phyloP scores from a whole-genome alignment of 2,329 filamentous ascomycete genomes.

The Beauveria pseudobassiana region DNA sequence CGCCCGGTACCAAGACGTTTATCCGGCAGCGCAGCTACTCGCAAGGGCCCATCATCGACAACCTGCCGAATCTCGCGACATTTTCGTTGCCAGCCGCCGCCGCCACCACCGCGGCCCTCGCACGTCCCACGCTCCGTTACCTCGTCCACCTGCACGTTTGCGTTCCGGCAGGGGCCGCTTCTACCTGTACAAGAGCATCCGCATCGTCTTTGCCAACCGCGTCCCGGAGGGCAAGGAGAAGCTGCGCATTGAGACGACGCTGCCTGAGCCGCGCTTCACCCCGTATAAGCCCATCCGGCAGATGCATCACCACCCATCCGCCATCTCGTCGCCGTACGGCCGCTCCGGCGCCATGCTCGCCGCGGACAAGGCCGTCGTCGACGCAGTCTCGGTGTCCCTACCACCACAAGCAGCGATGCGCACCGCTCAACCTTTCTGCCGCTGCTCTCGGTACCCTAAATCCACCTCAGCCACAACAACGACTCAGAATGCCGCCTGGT shows the following conservation, averaged over 20 bases:
- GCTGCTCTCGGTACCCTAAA: constrained; percentile 14
- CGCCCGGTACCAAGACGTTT: constrained; percentile 89
- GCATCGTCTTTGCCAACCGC: constrained; percentile 93
- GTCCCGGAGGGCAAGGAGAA: constrained; percentile 94
- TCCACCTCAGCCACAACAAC: neutral
- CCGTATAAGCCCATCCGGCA: constrained; percentile 65
- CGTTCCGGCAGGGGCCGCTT: constrained; percentile 71
- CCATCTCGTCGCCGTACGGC: constrained; percentile 16
- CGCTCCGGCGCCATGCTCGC: constrained; percentile 39
- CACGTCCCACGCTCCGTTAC: constrained; percentile 70
- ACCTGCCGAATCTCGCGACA: constrained; percentile 30
- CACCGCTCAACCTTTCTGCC: constrained; percentile 24
- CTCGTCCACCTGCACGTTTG: constrained; percentile 91
- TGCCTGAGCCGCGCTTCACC: constrained; percentile 80
- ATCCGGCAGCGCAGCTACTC: constrained; percentile 92
- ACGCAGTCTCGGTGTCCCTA: constrained; percentile 46
- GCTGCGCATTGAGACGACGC: constrained; percentile 79
- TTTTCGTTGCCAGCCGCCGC: constrained; percentile 11
- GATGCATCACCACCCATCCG: constrained; percentile 33
- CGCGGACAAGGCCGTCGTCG: constrained; percentile 54
- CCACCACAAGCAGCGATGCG: constrained; percentile 26
- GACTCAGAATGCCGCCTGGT: too few species aligned
- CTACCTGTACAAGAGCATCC: constrained; percentile 85
- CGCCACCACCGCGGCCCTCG: constrained; percentile 29
- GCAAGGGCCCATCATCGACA: constrained; percentile 74